These are phyloP conservation scores for Vitis hybrid DNA, from an alignment of 177 flowering plant genomes.

Conservation along the genomic window DNA sequence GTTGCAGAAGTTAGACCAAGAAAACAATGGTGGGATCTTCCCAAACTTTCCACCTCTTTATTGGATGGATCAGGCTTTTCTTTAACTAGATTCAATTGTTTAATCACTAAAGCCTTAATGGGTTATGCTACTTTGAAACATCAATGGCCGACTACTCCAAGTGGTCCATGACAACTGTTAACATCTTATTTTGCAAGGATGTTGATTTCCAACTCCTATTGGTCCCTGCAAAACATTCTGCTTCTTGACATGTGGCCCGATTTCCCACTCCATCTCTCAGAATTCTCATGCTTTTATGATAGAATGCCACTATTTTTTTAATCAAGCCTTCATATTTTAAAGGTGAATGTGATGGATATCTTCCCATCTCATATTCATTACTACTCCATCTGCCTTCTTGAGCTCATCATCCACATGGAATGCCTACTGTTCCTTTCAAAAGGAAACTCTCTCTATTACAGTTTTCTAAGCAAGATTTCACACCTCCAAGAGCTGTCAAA, in stretches of 20 bases:
- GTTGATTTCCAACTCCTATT: conserved; percentile 6
- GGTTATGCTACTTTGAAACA: conserved; percentile 2
- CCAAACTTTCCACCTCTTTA: neutral
- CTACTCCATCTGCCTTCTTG: neutral
- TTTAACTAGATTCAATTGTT: too few relatives aligned
- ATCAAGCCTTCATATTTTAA: neutral
- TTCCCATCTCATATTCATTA: neutral
- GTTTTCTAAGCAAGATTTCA: too few relatives aligned
- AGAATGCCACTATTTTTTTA: too few relatives aligned
- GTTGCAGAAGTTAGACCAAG: too few relatives aligned
- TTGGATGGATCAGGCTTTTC: neutral
- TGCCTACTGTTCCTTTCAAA: neutral
- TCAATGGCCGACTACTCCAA: conserved; percentile 2
- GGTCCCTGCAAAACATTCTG: conserved; percentile 12
- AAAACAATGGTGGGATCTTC: neutral
- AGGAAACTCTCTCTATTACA: too few relatives aligned
- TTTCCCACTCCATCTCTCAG: conserved; percentile 4
- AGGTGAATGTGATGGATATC: conserved; percentile 1
- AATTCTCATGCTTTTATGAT: neutral
- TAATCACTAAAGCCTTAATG: neutral
- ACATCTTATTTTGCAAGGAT: neutral
- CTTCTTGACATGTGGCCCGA: neutral
- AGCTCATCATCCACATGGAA: neutral
- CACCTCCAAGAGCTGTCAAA: too few relatives aligned
- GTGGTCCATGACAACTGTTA: conserved; percentile 22